phyloP scores from a whole-genome alignment of 768 basidiomycete species.

The Krasilnikovozyma curviuscula region DNA sequence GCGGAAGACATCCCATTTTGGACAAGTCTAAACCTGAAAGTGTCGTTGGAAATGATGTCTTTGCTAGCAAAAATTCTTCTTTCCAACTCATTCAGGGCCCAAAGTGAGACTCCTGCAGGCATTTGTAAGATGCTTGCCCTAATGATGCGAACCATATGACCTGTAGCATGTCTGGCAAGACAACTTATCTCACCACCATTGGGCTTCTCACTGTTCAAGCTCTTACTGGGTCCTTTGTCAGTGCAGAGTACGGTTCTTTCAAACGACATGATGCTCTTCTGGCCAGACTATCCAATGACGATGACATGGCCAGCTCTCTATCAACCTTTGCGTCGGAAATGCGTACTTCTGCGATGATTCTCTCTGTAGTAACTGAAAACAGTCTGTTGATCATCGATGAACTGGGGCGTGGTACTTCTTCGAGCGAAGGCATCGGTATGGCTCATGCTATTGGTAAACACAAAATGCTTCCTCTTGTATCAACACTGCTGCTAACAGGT shows the following conservation, averaged over 20 bases:
- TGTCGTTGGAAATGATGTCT: slow-evolving; percentile 76
- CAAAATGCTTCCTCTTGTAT: no score
- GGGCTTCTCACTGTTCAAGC: slow-evolving; percentile 35
- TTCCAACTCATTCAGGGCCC: slow-evolving; percentile 89
- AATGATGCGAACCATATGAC: not conserved
- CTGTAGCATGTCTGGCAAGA: slow-evolving; percentile 44
- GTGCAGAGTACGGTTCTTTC: slow-evolving; percentile 84
- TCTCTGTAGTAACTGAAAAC: slow-evolving; percentile 47
- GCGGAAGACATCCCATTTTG: slow-evolving; percentile 55
- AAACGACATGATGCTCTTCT: slow-evolving; percentile 70
- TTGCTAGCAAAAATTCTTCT: slow-evolving; percentile 50
- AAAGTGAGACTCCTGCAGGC: slow-evolving; percentile 17
- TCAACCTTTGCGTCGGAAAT: slow-evolving; percentile 95
- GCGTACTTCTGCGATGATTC: slow-evolving; percentile 75
- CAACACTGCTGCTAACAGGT: no score
- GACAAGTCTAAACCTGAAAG: slow-evolving; percentile 34
- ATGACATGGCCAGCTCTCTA: slow-evolving; percentile 35
- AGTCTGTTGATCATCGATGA: slow-evolving; percentile 78
- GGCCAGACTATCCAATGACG: slow-evolving; percentile 73
- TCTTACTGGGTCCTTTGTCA: slow-evolving; percentile 32
- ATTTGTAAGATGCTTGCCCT: not conserved
- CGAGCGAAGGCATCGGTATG: slow-evolving; percentile 43
- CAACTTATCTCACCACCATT: slow-evolving; percentile 48
- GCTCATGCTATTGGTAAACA: slow-evolving; percentile 29
- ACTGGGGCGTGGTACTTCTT: slow-evolving; percentile 35